These are phyloP conservation scores for Cydonia oblonga DNA, from an alignment of 331 rosid genomes.

Conservation along the genomic window DNA sequence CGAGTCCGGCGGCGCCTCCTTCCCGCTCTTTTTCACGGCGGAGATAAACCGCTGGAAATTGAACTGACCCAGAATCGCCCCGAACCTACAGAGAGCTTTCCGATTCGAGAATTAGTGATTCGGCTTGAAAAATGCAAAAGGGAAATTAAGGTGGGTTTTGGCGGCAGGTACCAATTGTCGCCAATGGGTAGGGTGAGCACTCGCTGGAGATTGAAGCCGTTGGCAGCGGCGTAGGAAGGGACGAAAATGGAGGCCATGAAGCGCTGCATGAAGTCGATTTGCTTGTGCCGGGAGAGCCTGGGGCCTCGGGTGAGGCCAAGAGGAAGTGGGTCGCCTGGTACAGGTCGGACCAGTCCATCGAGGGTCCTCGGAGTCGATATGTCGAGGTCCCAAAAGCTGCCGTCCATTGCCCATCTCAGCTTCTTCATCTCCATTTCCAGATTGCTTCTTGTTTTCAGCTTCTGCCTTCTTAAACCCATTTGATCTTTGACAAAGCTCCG, in stretches of 20 bases:
- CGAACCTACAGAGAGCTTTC: slow-evolving; percentile 49
- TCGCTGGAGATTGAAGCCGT: slow-evolving; percentile 62
- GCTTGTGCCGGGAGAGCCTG: slow-evolving; percentile 60
- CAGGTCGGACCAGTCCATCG: slow-evolving; percentile 52
- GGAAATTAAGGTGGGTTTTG: background rate
- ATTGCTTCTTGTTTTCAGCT: background rate
- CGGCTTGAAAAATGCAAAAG: background rate
- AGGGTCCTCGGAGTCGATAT: slow-evolving; percentile 62
- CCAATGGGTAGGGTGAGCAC: slow-evolving; percentile 51
- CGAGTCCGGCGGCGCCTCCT: slow-evolving; percentile 13
- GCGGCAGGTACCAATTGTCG: slow-evolving; percentile 34
- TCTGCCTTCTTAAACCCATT: background rate
- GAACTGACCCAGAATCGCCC: slow-evolving; percentile 68
- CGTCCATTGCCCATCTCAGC: slow-evolving; percentile 88
- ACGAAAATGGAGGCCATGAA: slow-evolving; percentile 57
- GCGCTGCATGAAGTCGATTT: slow-evolving; percentile 72
- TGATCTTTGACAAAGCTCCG: background rate
- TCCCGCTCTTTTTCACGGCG: slow-evolving; percentile 30
- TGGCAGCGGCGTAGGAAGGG: slow-evolving; percentile 39
- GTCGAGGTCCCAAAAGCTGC: slow-evolving; percentile 74
- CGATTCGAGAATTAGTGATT: slow-evolving; percentile 19
- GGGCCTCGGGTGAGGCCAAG: slow-evolving; percentile 63
- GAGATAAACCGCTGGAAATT: slow-evolving; percentile 65
- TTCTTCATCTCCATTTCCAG: slow-evolving; percentile 41
- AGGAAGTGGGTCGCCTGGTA: slow-evolving; percentile 57